These are phyloP conservation scores for Tylopilus sp. DNA, from an alignment of 768 basidiomycete genomes.

Conservation along the genomic window DNA sequence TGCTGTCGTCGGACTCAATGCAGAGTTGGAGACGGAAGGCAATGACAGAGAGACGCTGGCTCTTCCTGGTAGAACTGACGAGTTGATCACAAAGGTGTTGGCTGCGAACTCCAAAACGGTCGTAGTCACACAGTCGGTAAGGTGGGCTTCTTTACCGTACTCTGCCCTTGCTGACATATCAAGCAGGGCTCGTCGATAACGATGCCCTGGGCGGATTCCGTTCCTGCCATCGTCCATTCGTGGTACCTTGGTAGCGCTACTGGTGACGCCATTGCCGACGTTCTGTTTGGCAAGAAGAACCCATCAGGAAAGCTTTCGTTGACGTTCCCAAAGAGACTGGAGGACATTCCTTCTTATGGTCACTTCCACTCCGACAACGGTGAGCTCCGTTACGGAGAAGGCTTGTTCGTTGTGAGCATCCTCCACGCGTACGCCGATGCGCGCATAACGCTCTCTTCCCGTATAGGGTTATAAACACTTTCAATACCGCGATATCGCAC, in stretches of 20 bases:
- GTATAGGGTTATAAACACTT: slow-evolving; percentile 71
- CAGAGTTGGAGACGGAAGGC: slow-evolving; percentile 81
- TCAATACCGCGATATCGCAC: slow-evolving; percentile 56
- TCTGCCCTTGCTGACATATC: slow-evolving; percentile 3
- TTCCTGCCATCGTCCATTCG: slow-evolving; percentile 66
- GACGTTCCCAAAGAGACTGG: slow-evolving; percentile 72
- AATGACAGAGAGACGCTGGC: slow-evolving; percentile 66
- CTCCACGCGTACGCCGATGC: neutral
- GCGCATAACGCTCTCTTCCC: neutral
- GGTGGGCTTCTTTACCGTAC: slow-evolving; percentile 19
- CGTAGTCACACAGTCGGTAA: slow-evolving; percentile 70
- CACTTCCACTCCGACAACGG: slow-evolving; percentile 72
- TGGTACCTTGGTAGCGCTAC: slow-evolving; percentile 88
- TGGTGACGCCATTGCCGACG: slow-evolving; percentile 78
- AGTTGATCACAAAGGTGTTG: slow-evolving; percentile 60
- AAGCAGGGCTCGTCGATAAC: slow-evolving; percentile 64
- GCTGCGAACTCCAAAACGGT: slow-evolving; percentile 65
- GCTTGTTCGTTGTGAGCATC: slow-evolving; percentile 30
- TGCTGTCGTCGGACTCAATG: slow-evolving; percentile 75
- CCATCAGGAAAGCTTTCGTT: slow-evolving; percentile 73
- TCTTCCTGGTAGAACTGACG: slow-evolving; percentile 75
- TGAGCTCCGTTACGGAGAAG: slow-evolving; percentile 37
- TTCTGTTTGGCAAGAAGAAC: slow-evolving; percentile 75
- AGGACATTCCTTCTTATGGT: slow-evolving; percentile 68
- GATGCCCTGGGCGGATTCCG: slow-evolving; percentile 73